Percentiles rank a stretch among this genome's conserved stretches.
phyloP scores from a whole-genome alignment of 2,329 filamentous ascomycete species.

The Phaeosphaeriaceae sp. region DNA sequence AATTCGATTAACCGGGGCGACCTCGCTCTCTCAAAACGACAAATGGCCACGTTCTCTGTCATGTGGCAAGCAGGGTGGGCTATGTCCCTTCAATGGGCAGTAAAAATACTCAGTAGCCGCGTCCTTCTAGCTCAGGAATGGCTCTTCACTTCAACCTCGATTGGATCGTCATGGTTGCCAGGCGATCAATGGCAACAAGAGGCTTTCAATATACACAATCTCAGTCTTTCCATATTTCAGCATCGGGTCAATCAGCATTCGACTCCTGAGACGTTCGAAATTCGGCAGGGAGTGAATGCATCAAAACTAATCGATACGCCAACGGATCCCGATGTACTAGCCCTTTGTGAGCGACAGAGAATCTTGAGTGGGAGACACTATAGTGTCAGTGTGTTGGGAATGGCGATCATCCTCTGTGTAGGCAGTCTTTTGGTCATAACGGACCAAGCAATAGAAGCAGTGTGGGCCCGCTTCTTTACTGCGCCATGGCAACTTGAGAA shows the following conservation, averaged over 20 bases:
- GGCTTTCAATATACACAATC: conserved; percentile 27
- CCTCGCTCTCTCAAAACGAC: conserved; percentile 11
- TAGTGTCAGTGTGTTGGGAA: conserved; percentile 27
- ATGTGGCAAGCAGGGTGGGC: conserved; percentile 27
- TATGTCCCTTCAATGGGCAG: conserved; percentile 25
- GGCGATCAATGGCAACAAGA: conserved; percentile 25
- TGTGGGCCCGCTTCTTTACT: conserved; percentile 22
- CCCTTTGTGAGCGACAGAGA: conserved; percentile 24
- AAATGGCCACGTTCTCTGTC: conserved; percentile 15
- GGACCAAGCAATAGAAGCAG: conserved; percentile 8
- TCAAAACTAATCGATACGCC: conserved; percentile 10
- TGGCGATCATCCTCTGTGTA: conserved; percentile 25
- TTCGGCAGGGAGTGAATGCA: conserved; percentile 14
- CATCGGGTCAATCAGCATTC: conserved; percentile 24
- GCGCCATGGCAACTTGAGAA: conserved; percentile 20
- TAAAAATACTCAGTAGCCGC: conserved; percentile 14
- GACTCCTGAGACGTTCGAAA: conserved; percentile 17
- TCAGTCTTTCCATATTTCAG: conserved; percentile 29
- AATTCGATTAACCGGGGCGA: conserved; percentile 11
- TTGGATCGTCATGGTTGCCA: conserved; percentile 14
- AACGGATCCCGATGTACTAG: conserved; percentile 14
- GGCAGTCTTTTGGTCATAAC: conserved; percentile 25
- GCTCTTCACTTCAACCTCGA: conserved; percentile 15
- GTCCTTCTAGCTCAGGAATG: conserved; percentile 25
- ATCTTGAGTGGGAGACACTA: conserved; percentile 20